Base-by-base conservation (phyloP, 129 eudicot genomes). In the Flaveria bidentis region DNA sequence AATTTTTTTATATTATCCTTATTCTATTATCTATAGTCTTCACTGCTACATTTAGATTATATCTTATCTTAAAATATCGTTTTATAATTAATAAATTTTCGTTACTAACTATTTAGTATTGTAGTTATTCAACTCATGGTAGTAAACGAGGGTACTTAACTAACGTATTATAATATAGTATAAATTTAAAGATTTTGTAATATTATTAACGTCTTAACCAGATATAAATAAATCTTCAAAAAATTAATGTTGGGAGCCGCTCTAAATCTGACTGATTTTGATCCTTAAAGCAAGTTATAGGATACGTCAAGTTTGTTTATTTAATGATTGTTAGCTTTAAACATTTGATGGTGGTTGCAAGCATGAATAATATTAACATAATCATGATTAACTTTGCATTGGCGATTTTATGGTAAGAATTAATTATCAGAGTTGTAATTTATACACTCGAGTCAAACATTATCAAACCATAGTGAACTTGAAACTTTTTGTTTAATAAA, bases 281-380 rank as follows among this genome's bases (percentile, higher is more conserved):
- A 26, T 14, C 17, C 42, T 13, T 60, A 13, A 60, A 12, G 9
- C 42, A 25, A 60, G 13, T 12, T 60, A 25, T 25, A 11, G 14
- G 67, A 58, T 58, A 4, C 39, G 2, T 7, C 17, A 10, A 25
- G 26, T 23, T 25, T 58, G 65, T 25, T 39, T 7, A 16, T 30
- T 23, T 26, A 44, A 74, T 74, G 57, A 62, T 50, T 72, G 73
- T 8, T 52, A 71, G 25, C 28, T 25, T 56, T 65, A 1, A 14
- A 72, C 78, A 63, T 50, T 52, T 50, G 74, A 60, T 65, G 23
- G 28, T 51, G 73, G 25, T 65, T 64, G 22, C 20, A 16, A 16
- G 20, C 17, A 18, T 51, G 22, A 13, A 50, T 50, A 15, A 36
- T 25, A 61, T 51, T 75, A 26, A 30, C 33, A 51, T 51, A 9